Conservation (phyloP, 192 early-diverging fungal species). For the Gigaspora rosea region DNA sequence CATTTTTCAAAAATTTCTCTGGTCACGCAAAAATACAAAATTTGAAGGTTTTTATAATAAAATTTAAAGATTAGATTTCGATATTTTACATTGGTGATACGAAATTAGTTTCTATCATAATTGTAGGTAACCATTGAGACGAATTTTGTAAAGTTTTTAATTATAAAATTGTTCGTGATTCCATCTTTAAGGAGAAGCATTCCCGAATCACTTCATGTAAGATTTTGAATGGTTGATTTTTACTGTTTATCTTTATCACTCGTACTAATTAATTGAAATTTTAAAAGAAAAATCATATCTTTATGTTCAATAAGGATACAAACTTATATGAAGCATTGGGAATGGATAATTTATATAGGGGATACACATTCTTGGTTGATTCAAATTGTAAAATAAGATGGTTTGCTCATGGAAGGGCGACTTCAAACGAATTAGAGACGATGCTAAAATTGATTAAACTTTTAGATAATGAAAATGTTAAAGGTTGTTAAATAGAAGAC, state of each 20-base stretch:
- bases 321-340: constrained; percentile 44
- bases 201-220: constrained; percentile 25
- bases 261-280: background rate
- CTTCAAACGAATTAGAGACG: constrained; percentile 44
- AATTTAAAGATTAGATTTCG: background rate
- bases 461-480: background rate
- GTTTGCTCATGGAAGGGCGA: constrained; percentile 54
- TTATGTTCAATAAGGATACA: background rate
- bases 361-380: constrained; percentile 58
- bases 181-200: constrained; percentile 9
- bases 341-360: constrained; percentile 58
- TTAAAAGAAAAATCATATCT: background rate
- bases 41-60: background rate
- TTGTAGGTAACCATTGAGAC: constrained; percentile 2
- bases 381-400: constrained; percentile 59
- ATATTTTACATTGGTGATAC: background rate
- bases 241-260: background rate
- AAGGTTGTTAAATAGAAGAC: too few relatives aligned
- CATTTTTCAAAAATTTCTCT: constrained; percentile 4
- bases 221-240: background rate
- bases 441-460: constrained; percentile 9
- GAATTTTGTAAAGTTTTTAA: constrained; percentile 17
- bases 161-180: constrained; percentile 26
- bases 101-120: background rate
- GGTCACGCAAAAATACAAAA: background rate